These are phyloP conservation scores for Acanthamoeba polyphaga DNA, from an alignment of 208 protist genomes.

Conservation along the genomic window DNA sequence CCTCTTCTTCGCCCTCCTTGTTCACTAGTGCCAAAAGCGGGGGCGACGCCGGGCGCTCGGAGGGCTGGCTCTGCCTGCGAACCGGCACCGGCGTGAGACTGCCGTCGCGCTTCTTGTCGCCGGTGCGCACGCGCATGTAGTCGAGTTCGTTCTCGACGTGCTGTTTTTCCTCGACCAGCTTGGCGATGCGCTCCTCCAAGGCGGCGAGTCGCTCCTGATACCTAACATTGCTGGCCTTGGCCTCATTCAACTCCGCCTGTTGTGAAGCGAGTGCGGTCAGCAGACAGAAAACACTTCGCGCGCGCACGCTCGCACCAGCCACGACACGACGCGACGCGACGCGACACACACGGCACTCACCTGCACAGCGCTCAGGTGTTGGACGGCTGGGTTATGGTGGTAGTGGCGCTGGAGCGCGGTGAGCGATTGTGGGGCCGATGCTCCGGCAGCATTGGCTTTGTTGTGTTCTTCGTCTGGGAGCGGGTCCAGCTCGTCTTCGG, in stretches of 20 bases:
- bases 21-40: too few species aligned
- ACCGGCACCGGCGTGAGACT: too few species aligned
- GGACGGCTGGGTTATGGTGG: neutral
- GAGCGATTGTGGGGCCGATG: neutral
- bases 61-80: too few species aligned
- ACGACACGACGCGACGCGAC: neutral
- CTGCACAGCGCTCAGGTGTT: neutral
- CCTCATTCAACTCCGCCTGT: constrained; percentile 38
- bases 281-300: too few species aligned
- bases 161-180: constrained; percentile 39
- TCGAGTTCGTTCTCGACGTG: constrained; percentile 55
- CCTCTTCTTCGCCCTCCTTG: too few species aligned
- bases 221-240: neutral
- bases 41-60: too few species aligned
- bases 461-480: neutral
- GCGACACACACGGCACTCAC: neutral
- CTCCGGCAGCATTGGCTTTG: too few species aligned
- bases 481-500: constrained; percentile 42
- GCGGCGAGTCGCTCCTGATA: neutral
- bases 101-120: constrained; percentile 22
- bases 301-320: neutral
- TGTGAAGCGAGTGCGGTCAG: too few species aligned
- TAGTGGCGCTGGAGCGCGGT: constrained; percentile 33
- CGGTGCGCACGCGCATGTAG: constrained; percentile 21
- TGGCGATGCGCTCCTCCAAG: neutral